phyloP scores from a whole-genome alignment of 1,284 basidiomycete genomes.

The Polyporus tsugae region DNA sequence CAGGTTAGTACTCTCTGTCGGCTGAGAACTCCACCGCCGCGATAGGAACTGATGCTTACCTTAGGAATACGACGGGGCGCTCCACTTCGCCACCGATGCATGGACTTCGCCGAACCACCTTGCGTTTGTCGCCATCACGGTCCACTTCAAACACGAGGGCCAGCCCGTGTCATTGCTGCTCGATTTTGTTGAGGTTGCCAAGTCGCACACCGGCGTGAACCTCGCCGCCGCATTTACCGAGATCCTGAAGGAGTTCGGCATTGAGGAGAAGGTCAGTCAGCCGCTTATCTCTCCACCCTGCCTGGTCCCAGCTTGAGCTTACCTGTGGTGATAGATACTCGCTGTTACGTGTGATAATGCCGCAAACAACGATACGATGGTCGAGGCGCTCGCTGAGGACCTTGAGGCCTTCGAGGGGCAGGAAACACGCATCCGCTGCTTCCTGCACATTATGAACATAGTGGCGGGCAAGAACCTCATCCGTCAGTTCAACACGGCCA shows the following conservation, averaged over 20 bases:
- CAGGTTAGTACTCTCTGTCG: too few species aligned
- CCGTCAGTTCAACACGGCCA: neutral
- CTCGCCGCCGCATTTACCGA: conserved; percentile 39
- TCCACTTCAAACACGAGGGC: conserved; percentile 19
- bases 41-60: too few species aligned
- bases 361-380: too few species aligned
- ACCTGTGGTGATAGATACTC: neutral
- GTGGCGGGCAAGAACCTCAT: conserved; percentile 15
- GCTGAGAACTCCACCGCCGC: too few species aligned
- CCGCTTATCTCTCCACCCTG: too few species aligned
- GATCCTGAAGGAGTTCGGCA: conserved; percentile 42
- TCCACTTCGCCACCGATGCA: conserved; percentile 18
- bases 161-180: conserved; percentile 31
- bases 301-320: too few species aligned
- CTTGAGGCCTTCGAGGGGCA: neutral
- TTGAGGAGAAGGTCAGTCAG: conserved; percentile 44
- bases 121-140: conserved; percentile 18
- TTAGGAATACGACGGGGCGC: conserved; percentile 11
- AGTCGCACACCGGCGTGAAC: conserved; percentile 38
- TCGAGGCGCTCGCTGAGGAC: neutral
- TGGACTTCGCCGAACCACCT: conserved; percentile 27
- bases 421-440: too few species aligned
- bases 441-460: neutral
- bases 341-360: neutral
- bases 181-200: conserved; percentile 40